Conservation (phyloP, 495 filamentous ascomycete genomes). For the Penicillium pulvis region DNA sequence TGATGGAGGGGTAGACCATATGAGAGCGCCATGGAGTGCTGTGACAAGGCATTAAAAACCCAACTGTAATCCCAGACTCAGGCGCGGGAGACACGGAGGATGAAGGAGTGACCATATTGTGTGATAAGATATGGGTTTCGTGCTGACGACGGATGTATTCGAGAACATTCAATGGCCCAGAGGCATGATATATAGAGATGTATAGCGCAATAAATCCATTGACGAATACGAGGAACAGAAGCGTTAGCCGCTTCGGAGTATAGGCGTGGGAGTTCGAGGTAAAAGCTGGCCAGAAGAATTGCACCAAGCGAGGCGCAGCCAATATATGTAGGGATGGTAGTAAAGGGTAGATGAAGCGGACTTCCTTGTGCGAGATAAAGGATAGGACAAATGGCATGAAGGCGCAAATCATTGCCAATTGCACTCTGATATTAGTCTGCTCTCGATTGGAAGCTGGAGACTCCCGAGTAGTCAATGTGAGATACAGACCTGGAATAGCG, state of each 20-base stretch:
- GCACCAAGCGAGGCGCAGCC: constrained; percentile 63
- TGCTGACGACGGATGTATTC: constrained; percentile 73
- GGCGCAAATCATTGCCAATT: constrained; percentile 62
- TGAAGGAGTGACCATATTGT: constrained; percentile 6
- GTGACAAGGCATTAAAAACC: constrained; percentile 97
- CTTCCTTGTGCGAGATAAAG: constrained; percentile 91
- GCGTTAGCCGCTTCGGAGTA: constrained; percentile 50
- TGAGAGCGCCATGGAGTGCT: constrained; percentile 95
- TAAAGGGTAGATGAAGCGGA: constrained; percentile 94
- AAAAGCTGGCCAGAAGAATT: constrained; percentile 61
- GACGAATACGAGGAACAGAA: constrained; percentile 59
- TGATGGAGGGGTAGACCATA: constrained; percentile 70
- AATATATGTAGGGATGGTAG: constrained; percentile 84
- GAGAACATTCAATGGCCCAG: constrained; percentile 71
- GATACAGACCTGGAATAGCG: constrained; percentile 64
- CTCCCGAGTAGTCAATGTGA: constrained; percentile 38
- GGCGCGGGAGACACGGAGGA: not conserved
- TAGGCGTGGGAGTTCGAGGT: constrained; percentile 25
- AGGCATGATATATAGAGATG: constrained; percentile 74
- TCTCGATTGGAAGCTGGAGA: constrained; percentile 28
- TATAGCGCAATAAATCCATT: constrained; percentile 77
- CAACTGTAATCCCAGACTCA: constrained; percentile 54
- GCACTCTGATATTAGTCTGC: constrained; percentile 46
- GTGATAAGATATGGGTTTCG: constrained; percentile 44
- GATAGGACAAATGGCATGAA: constrained; percentile 67